Percentiles rank a stretch among this genome's conserved stretches.
phyloP scores from a whole-genome alignment of 1,284 basidiomycete species.

The Moesziomyces sp. region DNA sequence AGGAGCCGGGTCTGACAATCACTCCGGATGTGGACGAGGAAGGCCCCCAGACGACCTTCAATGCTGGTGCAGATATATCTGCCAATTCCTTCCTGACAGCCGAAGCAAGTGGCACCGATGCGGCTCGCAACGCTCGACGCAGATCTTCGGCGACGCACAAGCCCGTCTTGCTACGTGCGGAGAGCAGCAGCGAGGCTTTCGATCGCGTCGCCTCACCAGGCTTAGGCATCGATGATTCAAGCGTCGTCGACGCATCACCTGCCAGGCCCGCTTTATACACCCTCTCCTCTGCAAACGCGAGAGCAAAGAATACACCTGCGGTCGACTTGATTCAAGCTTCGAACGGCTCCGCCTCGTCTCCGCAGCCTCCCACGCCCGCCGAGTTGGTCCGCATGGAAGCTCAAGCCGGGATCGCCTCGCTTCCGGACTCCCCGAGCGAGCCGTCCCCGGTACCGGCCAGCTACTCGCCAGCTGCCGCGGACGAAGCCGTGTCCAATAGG shows the following conservation, averaged over 20 bases:
- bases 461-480: constrained; percentile 27
- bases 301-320: constrained; percentile 10
- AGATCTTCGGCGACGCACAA: constrained; percentile 30
- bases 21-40: constrained; percentile 2
- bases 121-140: constrained; percentile 11
- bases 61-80: constrained; percentile 1
- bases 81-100: constrained; percentile 6
- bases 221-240: constrained; percentile 26
- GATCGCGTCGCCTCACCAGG: constrained; percentile 42
- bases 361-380: constrained; percentile 49
- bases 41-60: constrained; percentile 11
- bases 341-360: neutral
- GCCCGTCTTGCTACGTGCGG: constrained; percentile 16
- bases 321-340: constrained; percentile 1
- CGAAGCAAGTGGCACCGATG: neutral
- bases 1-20: neutral
- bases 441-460: constrained; percentile 33
- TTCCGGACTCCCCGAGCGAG: constrained; percentile 52
- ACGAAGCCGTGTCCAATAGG: constrained; percentile 4
- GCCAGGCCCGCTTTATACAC: constrained; percentile 35
- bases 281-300: constrained; percentile 7
- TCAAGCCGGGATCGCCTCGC: constrained; percentile 55
- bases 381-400: constrained; percentile 58
- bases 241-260: constrained; percentile 23
- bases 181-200: constrained; percentile 41